Conservation (phyloP, 1,139 yeast genomes). For the Taphrina wiesneri region DNA sequence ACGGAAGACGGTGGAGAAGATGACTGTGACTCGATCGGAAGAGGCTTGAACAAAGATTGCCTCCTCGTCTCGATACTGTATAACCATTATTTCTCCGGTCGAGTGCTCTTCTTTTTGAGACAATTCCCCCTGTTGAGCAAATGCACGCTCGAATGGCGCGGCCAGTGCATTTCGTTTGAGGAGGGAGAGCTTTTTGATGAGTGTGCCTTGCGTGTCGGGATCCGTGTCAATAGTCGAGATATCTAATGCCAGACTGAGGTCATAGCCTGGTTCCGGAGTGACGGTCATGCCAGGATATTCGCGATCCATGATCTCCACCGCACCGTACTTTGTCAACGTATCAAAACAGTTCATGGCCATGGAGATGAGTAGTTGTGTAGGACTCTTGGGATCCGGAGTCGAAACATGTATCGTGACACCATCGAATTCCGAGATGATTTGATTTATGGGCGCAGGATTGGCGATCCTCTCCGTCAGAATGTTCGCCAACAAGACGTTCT, state of each 20-base stretch:
- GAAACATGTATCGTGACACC: slow-evolving; percentile 91
- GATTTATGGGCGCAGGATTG: slow-evolving; percentile 65
- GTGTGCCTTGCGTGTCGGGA: slow-evolving; percentile 12
- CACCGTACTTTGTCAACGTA: slow-evolving; percentile 69
- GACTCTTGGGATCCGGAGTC: slow-evolving; percentile 65
- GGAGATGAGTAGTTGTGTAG: slow-evolving; percentile 62
- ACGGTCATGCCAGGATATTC: slow-evolving; percentile 51
- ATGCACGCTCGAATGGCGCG: slow-evolving; percentile 88
- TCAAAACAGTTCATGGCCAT: slow-evolving; percentile 74
- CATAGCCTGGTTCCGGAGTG: slow-evolving; percentile 58
- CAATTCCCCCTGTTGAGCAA: slow-evolving; percentile 50
- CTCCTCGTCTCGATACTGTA: slow-evolving; percentile 91
- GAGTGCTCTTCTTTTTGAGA: slow-evolving; percentile 47
- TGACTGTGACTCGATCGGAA: slow-evolving; percentile 93
- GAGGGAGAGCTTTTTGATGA: slow-evolving; percentile 56
- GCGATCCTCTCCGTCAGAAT: slow-evolving; percentile 26
- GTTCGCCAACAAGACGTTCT: slow-evolving; percentile 25
- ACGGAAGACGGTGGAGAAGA: slow-evolving; percentile 88
- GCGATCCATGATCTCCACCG: slow-evolving; percentile 48
- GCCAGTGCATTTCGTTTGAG: slow-evolving; percentile 86
- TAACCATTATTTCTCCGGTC: slow-evolving; percentile 65
- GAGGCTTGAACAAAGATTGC: slow-evolving; percentile 87
- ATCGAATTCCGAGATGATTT: slow-evolving; percentile 91
- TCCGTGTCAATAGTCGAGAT: slow-evolving; percentile 46
- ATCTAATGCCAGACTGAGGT: slow-evolving; percentile 74